phyloP scores from a whole-genome alignment of 768 basidiomycete genomes.

The Gymnopilus dilepis region DNA sequence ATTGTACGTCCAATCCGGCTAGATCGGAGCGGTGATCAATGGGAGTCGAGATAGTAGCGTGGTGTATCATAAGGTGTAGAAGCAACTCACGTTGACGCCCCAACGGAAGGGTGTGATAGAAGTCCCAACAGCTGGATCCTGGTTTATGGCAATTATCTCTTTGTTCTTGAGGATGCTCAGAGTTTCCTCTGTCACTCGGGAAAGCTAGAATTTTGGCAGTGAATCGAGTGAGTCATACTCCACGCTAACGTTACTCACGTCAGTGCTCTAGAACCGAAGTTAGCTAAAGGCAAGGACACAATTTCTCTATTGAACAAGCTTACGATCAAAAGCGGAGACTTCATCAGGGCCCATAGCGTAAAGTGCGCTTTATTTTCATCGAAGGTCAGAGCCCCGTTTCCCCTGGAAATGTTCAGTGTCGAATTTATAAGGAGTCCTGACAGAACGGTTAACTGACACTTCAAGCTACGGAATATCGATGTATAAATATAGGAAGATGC shows the following conservation, averaged over 20 bases:
- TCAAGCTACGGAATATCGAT: slow-evolving; percentile 46
- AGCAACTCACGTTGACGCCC: slow-evolving; percentile 62
- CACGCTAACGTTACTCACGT: slow-evolving; percentile 30
- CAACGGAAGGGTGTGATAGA: slow-evolving; percentile 70
- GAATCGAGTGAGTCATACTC: not conserved
- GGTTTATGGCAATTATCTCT: slow-evolving; percentile 73
- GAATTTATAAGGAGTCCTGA: not conserved
- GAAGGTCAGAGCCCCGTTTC: slow-evolving; percentile 63
- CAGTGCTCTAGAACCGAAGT: slow-evolving; percentile 35
- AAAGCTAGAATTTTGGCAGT: slow-evolving; percentile 41
- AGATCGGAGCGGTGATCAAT: slow-evolving; percentile 15
- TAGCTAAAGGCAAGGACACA: not conserved
- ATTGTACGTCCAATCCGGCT: slow-evolving; percentile 50
- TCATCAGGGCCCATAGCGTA: slow-evolving; percentile 76
- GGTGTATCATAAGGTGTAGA: not conserved
- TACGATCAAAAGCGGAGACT: slow-evolving; percentile 65
- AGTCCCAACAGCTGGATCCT: slow-evolving; percentile 65
- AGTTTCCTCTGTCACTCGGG: slow-evolving; percentile 50
- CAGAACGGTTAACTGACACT: slow-evolving; percentile 44
- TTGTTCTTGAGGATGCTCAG: slow-evolving; percentile 62
- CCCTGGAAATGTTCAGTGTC: slow-evolving; percentile 39
- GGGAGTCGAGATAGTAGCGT: not conserved
- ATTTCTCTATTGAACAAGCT: slow-evolving; percentile 22
- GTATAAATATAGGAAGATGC: slow-evolving; percentile 5
- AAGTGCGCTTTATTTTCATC: slow-evolving; percentile 75